These are phyloP conservation scores for Xylariaceae sp. DNA, from an alignment of 2,329 filamentous ascomycete species.

Conservation along the genomic window DNA sequence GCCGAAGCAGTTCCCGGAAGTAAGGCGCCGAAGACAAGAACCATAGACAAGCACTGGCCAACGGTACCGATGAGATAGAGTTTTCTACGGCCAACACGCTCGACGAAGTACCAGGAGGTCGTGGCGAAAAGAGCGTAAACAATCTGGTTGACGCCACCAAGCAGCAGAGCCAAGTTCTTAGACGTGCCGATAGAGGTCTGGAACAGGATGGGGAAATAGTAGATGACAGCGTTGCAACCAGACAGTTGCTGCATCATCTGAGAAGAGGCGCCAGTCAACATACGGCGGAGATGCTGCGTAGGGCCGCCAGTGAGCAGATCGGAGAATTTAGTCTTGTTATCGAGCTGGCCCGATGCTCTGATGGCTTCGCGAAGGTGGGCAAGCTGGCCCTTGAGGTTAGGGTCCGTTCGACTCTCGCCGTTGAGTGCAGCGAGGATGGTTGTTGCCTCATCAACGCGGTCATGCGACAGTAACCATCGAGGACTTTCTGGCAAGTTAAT, in stretches of 20 bases:
- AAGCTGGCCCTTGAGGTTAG: constrained; percentile 44
- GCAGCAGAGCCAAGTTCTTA: constrained; percentile 47
- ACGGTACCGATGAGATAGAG: constrained; percentile 44
- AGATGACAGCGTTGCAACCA: constrained; percentile 58
- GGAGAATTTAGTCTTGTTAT: constrained; percentile 29
- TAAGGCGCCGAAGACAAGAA: constrained; percentile 60
- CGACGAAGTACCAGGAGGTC: constrained; percentile 43
- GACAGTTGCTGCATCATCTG: constrained; percentile 63
- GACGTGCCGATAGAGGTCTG: constrained; percentile 38
- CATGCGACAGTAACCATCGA: constrained; percentile 45
- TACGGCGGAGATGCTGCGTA: constrained; percentile 62
- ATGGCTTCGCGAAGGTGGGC: constrained; percentile 39
- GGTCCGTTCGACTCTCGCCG: constrained; percentile 46
- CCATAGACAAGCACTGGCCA: constrained; percentile 54
- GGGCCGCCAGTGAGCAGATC: constrained; percentile 59
- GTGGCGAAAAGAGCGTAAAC: constrained; percentile 35
- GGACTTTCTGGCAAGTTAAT: constrained; percentile 53
- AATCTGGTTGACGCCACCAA: constrained; percentile 37
- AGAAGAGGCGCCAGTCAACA: constrained; percentile 56
- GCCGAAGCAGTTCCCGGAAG: constrained; percentile 60
- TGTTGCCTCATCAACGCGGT: constrained; percentile 51
- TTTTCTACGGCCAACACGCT: constrained; percentile 45
- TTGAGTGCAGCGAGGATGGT: constrained; percentile 51
- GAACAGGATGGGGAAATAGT: constrained; percentile 60
- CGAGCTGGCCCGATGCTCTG: constrained; percentile 29